Percentiles rank a stretch among this genome's conserved stretches.
Conservation (phyloP, 2,329 filamentous ascomycete species). For the Immersiporthe knoxdaviesiana region DNA sequence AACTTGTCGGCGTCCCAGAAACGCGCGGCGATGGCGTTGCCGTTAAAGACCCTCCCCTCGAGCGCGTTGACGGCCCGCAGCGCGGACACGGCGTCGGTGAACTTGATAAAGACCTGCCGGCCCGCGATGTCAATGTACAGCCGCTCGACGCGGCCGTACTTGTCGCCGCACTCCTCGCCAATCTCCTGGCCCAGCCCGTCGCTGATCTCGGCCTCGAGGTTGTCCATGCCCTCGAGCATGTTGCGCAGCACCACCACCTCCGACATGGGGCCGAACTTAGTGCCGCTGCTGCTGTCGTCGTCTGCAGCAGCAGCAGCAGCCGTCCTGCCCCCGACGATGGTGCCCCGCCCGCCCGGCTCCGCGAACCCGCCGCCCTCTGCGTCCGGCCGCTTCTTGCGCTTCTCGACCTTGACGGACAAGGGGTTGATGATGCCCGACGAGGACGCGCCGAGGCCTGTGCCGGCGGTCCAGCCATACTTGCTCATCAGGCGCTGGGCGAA, state of each 20-base stretch:
- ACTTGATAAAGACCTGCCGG: constrained; percentile 86
- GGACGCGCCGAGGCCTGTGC: constrained; percentile 81
- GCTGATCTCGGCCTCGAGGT: constrained; percentile 78
- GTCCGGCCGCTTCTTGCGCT: constrained; percentile 78
- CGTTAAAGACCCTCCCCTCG: constrained; percentile 85
- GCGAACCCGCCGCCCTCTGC: constrained; percentile 79
- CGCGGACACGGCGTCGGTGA: constrained; percentile 82
- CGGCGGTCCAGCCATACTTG: constrained; percentile 93
- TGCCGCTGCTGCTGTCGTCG: constrained; percentile 34
- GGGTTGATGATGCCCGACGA: constrained; percentile 84
- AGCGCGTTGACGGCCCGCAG: constrained; percentile 88
- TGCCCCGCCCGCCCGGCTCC: constrained; percentile 69
- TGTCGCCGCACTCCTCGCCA: constrained; percentile 87
- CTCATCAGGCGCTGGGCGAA: constrained; percentile 88
- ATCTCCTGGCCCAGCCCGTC: constrained; percentile 86
- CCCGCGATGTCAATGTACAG: constrained; percentile 71
- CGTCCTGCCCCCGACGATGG: constrained; percentile 77
- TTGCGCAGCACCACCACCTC: constrained; percentile 80
- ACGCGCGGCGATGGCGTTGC: constrained; percentile 77
- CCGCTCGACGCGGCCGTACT: constrained; percentile 84
- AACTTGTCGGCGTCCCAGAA: constrained; percentile 87
- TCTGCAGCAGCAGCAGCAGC: constrained; percentile 12
- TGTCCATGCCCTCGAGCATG: constrained; percentile 82
- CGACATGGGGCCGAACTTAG: constrained; percentile 73
- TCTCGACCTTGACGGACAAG: constrained; percentile 81